phyloP scores from a whole-genome alignment of 495 filamentous ascomycete species.

The Aspergillus sclerotiicarbonarius region DNA sequence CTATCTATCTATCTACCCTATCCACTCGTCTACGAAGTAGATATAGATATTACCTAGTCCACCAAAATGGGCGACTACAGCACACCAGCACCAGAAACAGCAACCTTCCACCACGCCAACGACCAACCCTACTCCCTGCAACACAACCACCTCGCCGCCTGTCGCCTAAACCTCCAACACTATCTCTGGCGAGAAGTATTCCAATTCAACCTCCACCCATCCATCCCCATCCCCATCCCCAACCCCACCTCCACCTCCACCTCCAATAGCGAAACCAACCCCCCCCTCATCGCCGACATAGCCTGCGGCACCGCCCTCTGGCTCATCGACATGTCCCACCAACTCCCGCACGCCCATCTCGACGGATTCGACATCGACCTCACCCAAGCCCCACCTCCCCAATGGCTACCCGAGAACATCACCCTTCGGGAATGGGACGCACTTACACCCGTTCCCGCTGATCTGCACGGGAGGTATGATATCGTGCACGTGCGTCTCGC shows the following conservation, averaged over 20 bases:
- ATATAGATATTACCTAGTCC: no score
- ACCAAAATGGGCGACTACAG: neutral
- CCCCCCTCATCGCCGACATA: constrained; percentile 17
- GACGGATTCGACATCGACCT: constrained; percentile 3
- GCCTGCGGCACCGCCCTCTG: constrained; percentile 26
- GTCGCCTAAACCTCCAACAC: constrained; percentile 25
- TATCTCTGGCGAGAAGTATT: constrained; percentile 26
- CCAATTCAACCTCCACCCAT: constrained; percentile 22
- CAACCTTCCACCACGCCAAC: constrained; percentile 15
- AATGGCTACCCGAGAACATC: neutral
- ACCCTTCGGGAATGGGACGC: constrained; percentile 27
- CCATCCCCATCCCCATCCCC: constrained; percentile 7
- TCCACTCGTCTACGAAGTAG: no score
- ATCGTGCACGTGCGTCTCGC: constrained; percentile 36
- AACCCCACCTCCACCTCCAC: no score
- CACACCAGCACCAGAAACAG: neutral
- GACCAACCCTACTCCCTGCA: constrained; percentile 22
- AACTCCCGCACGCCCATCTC: neutral
- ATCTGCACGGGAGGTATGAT: constrained; percentile 29
- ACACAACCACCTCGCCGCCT: constrained; percentile 9
- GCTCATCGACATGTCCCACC: constrained; percentile 22
- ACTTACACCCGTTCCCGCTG: constrained; percentile 19
- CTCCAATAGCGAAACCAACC: no score
- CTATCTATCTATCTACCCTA: neutral
- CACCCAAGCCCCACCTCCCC: neutral